Base-by-base conservation (phyloP, 371 early-diverging fungal species). In the Funneliformis caledonium region DNA sequence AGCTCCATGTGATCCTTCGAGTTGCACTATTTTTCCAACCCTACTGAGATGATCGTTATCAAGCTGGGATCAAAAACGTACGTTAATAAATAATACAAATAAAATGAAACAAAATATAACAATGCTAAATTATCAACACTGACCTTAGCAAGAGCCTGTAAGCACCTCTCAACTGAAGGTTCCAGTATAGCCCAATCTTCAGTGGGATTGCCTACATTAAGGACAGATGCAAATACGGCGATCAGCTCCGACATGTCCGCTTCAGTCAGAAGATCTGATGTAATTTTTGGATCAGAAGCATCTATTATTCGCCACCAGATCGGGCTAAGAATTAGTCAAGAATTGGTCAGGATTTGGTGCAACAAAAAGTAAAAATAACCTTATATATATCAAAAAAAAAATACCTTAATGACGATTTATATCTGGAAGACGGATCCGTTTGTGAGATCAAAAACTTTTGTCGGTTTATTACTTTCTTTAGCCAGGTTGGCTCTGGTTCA, bases 231-330 rank as follows among this genome's bases (percentile, higher is more conserved):
- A 50, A 78, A 69, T 26, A 37, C 56, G 31, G 56, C 37, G 56
- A 50, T 69, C 26, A 78, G 22, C 14, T 78, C 78, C 19, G 78
- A 78, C 47, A 68, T 42, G 19, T 78, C 68, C 2, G 19, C 12
- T 50, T 67, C 50, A 50, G 78, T 64, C 37, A 69, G 70, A 45
- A 69, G 37, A 19, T 69, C 70, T 69, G 16, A 45, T 43, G 22
- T 19, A 69, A 22, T 69, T 9, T 69, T 69, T 69, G 42, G 45
- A 69, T 69, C 70, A 3, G 70, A 69, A 14, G 45, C 70, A 69
- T 69, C 70, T 37, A 69, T 69, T 43, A 69, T 69, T 43, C 70
- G 45, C 70, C 70, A 69, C 70, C 70, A 69, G 37, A 69, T 69
- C 22, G 43, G 70, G 70, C 70, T 69, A 69, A n/a, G 7, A 43